A percentile compares a stretch with the other conserved stretches of the same genome.
Evolutionary conservation across 1,284 basidiomycete species (phyloP).

Genomic region (Heterobasidion parviporum): DNA sequence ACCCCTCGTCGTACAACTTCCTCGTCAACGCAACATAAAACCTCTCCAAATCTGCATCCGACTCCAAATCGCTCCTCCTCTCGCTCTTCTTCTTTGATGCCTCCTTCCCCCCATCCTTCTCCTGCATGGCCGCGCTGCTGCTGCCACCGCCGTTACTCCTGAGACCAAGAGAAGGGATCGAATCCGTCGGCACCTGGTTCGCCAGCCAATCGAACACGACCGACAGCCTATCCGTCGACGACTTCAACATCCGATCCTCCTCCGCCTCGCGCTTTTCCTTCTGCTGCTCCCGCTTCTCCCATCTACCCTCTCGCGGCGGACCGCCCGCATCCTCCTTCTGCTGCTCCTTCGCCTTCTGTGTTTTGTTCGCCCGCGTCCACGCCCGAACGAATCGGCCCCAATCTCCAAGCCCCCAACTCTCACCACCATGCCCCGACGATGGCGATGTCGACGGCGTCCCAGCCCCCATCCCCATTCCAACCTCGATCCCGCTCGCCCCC

Average conservation of each 20-base stretch:
- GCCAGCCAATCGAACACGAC: constrained; percentile 71
- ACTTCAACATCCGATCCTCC: constrained; percentile 51
- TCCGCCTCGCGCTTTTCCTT: constrained; percentile 27
- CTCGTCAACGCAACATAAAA: constrained; percentile 71
- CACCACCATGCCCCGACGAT: constrained; percentile 25
- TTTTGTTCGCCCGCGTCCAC: constrained; percentile 14
- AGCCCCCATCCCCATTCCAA: constrained; percentile 53
- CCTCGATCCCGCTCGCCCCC: constrained; percentile 65
- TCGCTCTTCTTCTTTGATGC: constrained; percentile 20
- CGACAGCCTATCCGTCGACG: constrained; percentile 63
- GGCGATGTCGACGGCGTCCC: constrained; percentile 27
- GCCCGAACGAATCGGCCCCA: constrained; percentile 53
- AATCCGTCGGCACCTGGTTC: constrained; percentile 50
- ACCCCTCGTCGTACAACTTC: constrained; percentile 75
- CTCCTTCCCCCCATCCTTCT: constrained; percentile 4
- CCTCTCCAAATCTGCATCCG: constrained; percentile 60
- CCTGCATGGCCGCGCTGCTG: neutral
- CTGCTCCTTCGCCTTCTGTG: constrained; percentile 44
- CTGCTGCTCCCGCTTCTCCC: constrained; percentile 11
- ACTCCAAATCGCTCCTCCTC: constrained; percentile 38
- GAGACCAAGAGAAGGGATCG: constrained; percentile 7
- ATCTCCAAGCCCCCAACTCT: constrained; percentile 52
- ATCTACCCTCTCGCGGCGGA: constrained; percentile 1
- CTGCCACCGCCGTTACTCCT: constrained; percentile 9
- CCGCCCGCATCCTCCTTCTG: constrained; percentile 9